Evolutionary conservation across 2,329 filamentous ascomycete species (phyloP), one percentile per base, ranked within the genome.

Genomic region (Herpotrichia juniperi): DNA sequence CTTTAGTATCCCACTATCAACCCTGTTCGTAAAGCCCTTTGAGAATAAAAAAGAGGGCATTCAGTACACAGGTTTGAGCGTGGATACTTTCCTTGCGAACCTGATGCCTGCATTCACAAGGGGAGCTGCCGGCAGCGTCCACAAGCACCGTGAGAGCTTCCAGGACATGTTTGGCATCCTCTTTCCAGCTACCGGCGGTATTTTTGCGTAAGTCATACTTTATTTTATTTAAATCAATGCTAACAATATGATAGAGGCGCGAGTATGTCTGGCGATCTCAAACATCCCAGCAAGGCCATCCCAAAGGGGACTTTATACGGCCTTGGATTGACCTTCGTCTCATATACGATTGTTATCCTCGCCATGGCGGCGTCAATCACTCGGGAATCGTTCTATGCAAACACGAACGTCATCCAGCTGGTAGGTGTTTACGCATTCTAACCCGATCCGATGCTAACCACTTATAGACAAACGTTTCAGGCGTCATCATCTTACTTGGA

Each of bases 201-300:
- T 84, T 22, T 83, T 85, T 62, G 81, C 82, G 77, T 81, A 69
- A 61, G 76, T 75, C 5, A 30, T 4, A 25, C 28, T 8, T 30
- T 17, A 17, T 16, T 8, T 9, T 4, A 7, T 14, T 14, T 4
- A 31, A 17, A 45, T n/a, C 48, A 11, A 49, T 48, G 7, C 42
- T 32, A 35, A 42, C 16, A 7, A 83, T 84, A 69, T 42, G 32
- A 43, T 44, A 82, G 79, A 40, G 92, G 92, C 16, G 91, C 91
- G 6, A 93, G 90, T 61, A 96, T 96, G 91, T 96, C 91, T 7
- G 91, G 91, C 16, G 91, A 96, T 68, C 74, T 96, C 44, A 88
- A 84, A 56, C 87, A 91, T 57, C 91, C 91, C 0, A 93, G 90
- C 78, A 90, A 87, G 70, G 85, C 90, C 1, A 96, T 96, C 47